Percentiles rank a stretch among this genome's conserved stretches.
Evolutionary conservation across 2,329 filamentous ascomycete species (phyloP).

Genomic region (Endoconidiophora polonica): DNA sequence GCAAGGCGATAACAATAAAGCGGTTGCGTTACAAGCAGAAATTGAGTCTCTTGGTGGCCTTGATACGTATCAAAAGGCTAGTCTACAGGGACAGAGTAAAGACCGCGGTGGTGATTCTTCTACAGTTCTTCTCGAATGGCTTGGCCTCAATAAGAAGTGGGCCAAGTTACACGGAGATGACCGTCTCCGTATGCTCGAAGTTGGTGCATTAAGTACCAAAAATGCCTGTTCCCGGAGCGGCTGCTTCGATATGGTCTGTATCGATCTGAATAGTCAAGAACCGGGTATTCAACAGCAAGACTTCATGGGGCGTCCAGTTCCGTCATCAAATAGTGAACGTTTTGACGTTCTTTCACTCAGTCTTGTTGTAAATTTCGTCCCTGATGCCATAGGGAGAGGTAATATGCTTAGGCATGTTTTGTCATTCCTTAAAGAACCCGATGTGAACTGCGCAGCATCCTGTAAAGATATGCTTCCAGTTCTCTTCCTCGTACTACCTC

Average conservation of each 20-base stretch:
- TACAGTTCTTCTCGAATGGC: conserved; percentile 46
- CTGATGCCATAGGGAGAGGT: conserved; percentile 56
- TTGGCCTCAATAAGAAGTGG: conserved; percentile 19
- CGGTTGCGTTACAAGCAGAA: conserved; percentile 30
- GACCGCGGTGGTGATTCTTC: conserved; percentile 54
- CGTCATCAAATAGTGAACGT: conserved; percentile 38
- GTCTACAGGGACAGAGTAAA: conserved; percentile 48
- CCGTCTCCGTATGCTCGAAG: conserved; percentile 57
- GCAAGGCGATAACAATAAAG: conserved; percentile 34
- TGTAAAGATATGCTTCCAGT: conserved; percentile 36
- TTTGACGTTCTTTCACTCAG: conserved; percentile 90
- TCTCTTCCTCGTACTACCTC: conserved; percentile 78
- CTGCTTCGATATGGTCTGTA: conserved; percentile 58
- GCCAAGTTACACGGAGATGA: conserved; percentile 12
- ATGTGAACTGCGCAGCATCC: conserved; percentile 7
- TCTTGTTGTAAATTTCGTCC: conserved; percentile 86
- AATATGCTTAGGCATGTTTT: conserved; percentile 70
- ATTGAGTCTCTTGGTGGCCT: conserved; percentile 44
- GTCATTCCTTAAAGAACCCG: conserved; percentile 42
- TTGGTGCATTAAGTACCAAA: conserved; percentile 68
- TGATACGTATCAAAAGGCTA: conserved; percentile 47
- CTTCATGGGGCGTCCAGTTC: conserved; percentile 78
- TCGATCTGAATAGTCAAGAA: conserved; percentile 80
- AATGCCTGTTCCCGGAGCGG: conserved; percentile 69
- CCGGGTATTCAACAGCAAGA: conserved; percentile 73